Conservation (phyloP, 2,329 filamentous ascomycete species). For the Bipolaris cookei region DNA sequence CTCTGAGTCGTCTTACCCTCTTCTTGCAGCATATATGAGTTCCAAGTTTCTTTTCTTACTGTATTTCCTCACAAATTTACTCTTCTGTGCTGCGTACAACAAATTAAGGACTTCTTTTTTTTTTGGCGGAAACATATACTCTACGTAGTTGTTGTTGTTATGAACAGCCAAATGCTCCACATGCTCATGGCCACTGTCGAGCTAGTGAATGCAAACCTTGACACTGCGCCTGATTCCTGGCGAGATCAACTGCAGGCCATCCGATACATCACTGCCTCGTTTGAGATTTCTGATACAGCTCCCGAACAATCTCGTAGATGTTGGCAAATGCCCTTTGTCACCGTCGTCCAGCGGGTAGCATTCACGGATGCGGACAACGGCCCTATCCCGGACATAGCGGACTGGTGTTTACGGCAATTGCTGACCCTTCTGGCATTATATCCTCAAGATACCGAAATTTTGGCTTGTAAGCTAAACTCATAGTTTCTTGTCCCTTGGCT, state of each 20-base stretch:
- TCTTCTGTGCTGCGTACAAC: not conserved
- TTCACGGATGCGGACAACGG: conserved; percentile 58
- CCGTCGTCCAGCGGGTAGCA: conserved; percentile 57
- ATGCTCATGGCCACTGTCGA: conserved; percentile 35
- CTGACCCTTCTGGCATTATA: conserved; percentile 54
- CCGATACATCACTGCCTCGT: conserved; percentile 23
- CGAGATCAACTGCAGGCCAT: conserved; percentile 31
- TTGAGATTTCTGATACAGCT: conserved; percentile 27
- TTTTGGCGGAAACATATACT: not conserved
- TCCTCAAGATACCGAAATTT: conserved; percentile 52
- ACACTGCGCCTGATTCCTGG: conserved; percentile 41
- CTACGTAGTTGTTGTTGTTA: conserved; percentile 3
- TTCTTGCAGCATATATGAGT: not conserved
- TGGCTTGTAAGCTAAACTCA: conserved; percentile 48
- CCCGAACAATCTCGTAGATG: conserved; percentile 21
- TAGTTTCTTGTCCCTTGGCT: not conserved
- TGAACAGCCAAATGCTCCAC: conserved; percentile 25
- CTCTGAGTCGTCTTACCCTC: not conserved
- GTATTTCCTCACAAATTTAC: not conserved
- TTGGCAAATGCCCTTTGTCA: conserved; percentile 44
- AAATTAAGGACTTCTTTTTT: not conserved
- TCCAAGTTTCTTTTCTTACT: not conserved
- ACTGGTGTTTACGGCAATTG: conserved; percentile 59
- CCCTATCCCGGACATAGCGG: conserved; percentile 54
- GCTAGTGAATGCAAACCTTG: conserved; percentile 44